Percentiles rank a stretch among this genome's conserved stretches.
Evolutionary conservation across 31 red algal species (phyloP).

Genomic region (Odonthalia washingtoniensis): DNA sequence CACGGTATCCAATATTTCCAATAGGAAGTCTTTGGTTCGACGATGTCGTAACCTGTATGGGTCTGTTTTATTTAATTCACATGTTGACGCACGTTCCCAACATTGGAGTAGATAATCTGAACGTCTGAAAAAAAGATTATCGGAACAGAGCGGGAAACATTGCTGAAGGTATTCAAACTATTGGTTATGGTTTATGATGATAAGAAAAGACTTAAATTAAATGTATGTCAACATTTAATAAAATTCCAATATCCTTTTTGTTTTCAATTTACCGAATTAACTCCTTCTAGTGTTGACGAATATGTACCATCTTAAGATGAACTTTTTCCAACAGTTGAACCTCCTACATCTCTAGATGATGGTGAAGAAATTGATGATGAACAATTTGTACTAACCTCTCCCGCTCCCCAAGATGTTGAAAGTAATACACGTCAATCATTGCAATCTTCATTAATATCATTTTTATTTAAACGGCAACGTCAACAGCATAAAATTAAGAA

Average conservation of each 20-base stretch:
- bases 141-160: slow-evolving; percentile 50
- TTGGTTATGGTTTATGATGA: slow-evolving; percentile 31
- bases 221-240: slow-evolving; percentile 66
- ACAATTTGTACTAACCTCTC: too few species aligned
- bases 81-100: slow-evolving; percentile 85
- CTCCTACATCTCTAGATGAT: slow-evolving; percentile 72
- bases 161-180: slow-evolving; percentile 5
- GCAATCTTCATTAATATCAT: too few species aligned
- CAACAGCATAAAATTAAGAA: too few species aligned
- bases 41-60: slow-evolving; percentile 81
- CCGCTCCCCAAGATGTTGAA: too few species aligned
- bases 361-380: slow-evolving; percentile 80
- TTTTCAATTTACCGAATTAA: too few species aligned
- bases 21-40: slow-evolving; percentile 83
- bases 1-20: slow-evolving; percentile 86
- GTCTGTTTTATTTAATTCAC: slow-evolving; percentile 85
- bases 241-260: too few species aligned
- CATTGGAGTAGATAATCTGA: slow-evolving; percentile 90
- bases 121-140: slow-evolving; percentile 68
- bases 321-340: too few species aligned
- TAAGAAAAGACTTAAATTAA: slow-evolving; percentile 16
- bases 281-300: too few species aligned
- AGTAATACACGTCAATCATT: too few species aligned
- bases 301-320: too few species aligned
- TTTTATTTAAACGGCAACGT: too few species aligned